Evolutionary conservation across 2,329 filamentous ascomycete species (phyloP).

Genomic region (Trichoderma aggressivum): DNA sequence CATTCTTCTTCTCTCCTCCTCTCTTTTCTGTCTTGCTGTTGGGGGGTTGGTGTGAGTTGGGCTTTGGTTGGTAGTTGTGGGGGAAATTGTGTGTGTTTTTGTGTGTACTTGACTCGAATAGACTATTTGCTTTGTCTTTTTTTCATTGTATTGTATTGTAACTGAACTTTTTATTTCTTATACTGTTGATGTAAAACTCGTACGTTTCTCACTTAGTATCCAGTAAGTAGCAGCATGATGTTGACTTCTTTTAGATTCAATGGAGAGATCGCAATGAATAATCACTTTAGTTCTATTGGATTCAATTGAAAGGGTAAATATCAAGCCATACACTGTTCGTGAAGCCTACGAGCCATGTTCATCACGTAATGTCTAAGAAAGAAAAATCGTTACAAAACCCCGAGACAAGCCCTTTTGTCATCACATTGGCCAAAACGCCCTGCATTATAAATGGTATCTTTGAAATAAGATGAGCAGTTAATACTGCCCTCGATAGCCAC

Average conservation of each 20-base stretch:
- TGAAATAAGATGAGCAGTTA: not conserved
- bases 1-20: not conserved
- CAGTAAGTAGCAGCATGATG: not conserved
- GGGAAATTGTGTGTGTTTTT: not conserved
- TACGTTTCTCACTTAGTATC: not conserved
- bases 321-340: not conserved
- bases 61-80: not conserved
- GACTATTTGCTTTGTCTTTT: conserved; percentile 20
- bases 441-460: not conserved
- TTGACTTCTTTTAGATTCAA: not conserved
- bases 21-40: not conserved
- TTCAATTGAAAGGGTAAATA: not conserved
- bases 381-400: not conserved
- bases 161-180: conserved; percentile 11
- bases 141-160: conserved; percentile 14
- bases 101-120: conserved; percentile 24
- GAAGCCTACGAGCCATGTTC: not conserved
- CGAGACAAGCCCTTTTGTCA: not conserved
- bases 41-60: not conserved
- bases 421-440: not conserved
- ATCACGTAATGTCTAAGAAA: not conserved
- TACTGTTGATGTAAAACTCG: not conserved
- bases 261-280: not conserved
- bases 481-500: conserved; percentile 26
- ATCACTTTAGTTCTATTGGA: not conserved